These are phyloP conservation scores for Thelephora terrestris DNA, from an alignment of 1,284 basidiomycete species.

Conservation along the genomic window DNA sequence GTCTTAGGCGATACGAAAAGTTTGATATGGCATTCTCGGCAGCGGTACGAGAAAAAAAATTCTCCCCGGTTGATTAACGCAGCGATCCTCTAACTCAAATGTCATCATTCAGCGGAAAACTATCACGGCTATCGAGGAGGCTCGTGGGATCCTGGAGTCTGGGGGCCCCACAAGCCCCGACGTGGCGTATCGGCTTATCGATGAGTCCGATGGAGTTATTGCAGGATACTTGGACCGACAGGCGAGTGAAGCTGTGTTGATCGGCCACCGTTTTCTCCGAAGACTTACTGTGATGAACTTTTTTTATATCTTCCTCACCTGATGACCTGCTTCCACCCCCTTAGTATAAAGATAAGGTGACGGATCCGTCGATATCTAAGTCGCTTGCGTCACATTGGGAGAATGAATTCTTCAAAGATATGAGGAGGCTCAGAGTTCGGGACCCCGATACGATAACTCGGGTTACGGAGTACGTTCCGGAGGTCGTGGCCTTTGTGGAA, in stretches of 20 bases:
- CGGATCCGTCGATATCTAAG: slow-evolving; percentile 83
- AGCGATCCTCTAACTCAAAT: slow-evolving; percentile 3
- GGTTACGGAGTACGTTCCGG: slow-evolving; percentile 95
- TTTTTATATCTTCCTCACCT: too few species aligned
- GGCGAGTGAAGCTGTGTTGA: slow-evolving; percentile 29
- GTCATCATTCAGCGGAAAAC: slow-evolving; percentile 36
- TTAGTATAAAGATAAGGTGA: slow-evolving; percentile 73
- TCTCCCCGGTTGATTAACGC: not conserved
- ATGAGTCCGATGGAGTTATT: slow-evolving; percentile 68
- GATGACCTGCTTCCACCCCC: not conserved
- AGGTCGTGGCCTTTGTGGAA: slow-evolving; percentile 87
- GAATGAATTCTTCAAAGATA: slow-evolving; percentile 84
- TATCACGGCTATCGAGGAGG: slow-evolving; percentile 38
- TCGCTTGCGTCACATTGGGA: slow-evolving; percentile 89
- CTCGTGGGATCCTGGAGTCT: slow-evolving; percentile 29
- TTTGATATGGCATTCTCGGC: slow-evolving; percentile 80
- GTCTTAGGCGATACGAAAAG: slow-evolving; percentile 76
- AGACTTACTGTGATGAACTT: not conserved
- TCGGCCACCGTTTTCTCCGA: not conserved
- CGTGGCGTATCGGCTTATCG: slow-evolving; percentile 54
- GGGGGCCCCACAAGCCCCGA: slow-evolving; percentile 31
- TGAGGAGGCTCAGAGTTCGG: slow-evolving; percentile 80
- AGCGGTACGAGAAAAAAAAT: slow-evolving; percentile 39
- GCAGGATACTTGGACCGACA: slow-evolving; percentile 67
- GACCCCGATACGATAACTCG: slow-evolving; percentile 89